Conservation (phyloP, 352 stramenopile species). For the Pseudoperonospora humuli region DNA sequence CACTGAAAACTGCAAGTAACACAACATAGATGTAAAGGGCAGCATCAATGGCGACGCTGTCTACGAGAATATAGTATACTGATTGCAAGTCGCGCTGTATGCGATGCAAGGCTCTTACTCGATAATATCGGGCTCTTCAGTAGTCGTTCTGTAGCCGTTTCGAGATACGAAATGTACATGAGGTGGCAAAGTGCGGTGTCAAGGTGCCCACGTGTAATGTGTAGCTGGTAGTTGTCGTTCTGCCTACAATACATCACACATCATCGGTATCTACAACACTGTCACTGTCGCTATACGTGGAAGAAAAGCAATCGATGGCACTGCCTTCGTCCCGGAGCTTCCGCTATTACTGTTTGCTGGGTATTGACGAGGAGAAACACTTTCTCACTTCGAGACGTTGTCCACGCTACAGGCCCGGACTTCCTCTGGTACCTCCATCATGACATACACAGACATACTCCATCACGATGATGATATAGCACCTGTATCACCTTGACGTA, state of each 20-base stretch:
- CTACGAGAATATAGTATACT: too few species aligned
- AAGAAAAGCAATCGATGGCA: constrained; percentile 1
- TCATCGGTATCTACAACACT: background rate
- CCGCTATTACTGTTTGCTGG: constrained; percentile 11
- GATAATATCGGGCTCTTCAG: too few species aligned
- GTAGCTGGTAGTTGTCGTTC: constrained; percentile 3
- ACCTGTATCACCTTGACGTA: constrained; percentile 68
- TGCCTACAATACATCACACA: constrained; percentile 1
- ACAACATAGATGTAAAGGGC: too few species aligned
- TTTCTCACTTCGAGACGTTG: constrained; percentile 37
- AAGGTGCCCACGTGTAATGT: constrained; percentile 8
- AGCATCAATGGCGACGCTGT: too few species aligned
- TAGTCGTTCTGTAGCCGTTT: constrained; percentile 52
- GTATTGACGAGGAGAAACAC: constrained; percentile 9
- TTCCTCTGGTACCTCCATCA: constrained; percentile 37
- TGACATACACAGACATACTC: constrained; percentile 67
- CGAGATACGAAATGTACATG: constrained; percentile 55
- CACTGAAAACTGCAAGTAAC: too few species aligned
- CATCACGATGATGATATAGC: constrained; percentile 76
- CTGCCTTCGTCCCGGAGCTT: constrained; percentile 1
- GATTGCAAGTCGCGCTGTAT: too few species aligned
- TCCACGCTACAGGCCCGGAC: constrained; percentile 48
- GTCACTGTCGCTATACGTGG: constrained; percentile 8
- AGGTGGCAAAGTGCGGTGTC: constrained; percentile 32
- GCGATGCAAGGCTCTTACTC: too few species aligned